Conservation (phyloP, 2,329 filamentous ascomycete genomes). For the Stemphylium vesicarium region DNA sequence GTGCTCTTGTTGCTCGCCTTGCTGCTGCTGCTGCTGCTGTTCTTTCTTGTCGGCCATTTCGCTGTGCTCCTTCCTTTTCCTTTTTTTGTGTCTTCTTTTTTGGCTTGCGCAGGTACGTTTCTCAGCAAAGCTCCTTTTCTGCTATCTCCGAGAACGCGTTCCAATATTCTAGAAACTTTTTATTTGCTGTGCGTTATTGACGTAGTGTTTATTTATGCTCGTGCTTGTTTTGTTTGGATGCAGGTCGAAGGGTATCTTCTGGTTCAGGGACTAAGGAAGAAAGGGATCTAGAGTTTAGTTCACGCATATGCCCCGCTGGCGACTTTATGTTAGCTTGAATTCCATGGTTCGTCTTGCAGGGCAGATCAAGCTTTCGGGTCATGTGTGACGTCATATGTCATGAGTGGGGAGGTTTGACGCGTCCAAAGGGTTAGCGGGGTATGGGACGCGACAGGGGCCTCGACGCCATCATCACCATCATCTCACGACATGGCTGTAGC, state of each 20-base stretch:
- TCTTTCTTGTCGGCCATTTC: constrained; percentile 22
- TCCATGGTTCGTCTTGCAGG: background rate
- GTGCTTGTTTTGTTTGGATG: background rate
- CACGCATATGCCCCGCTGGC: background rate
- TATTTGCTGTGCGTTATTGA: background rate
- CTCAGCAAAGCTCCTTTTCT: no score
- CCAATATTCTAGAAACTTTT: no score
- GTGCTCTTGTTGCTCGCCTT: constrained; percentile 26
- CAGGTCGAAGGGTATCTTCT: background rate
- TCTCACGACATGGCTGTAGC: background rate
- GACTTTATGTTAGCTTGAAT: constrained; percentile 6
- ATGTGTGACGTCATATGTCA: constrained; percentile 12
- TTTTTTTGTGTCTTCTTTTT: background rate
- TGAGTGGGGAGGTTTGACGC: constrained; percentile 7
- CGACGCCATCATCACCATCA: constrained; percentile 1
- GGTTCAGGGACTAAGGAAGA: background rate
- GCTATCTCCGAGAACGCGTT: no score
- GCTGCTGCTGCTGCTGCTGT: constrained; percentile 21
- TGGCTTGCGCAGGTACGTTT: background rate
- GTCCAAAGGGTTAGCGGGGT: constrained; percentile 7
- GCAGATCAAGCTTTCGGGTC: constrained; percentile 9
- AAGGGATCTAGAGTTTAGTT: background rate
- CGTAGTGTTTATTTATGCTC: background rate
- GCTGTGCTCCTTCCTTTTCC: background rate
- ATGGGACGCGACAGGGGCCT: constrained; percentile 1